Base-by-base conservation (phyloP, 441 rosid species). In the Populus hybrid region DNA sequence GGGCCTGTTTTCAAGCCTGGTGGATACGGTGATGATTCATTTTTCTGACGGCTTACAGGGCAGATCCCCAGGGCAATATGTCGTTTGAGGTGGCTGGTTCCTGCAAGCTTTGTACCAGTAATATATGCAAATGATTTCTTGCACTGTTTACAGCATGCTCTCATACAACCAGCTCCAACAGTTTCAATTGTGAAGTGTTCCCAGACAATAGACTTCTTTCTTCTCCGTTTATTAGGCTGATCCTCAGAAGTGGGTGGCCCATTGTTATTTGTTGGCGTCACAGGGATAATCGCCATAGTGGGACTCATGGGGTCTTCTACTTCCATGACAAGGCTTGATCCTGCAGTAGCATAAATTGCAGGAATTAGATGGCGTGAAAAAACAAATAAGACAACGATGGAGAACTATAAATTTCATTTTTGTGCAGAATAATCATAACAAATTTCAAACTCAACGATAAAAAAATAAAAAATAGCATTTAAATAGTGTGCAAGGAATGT, bases 61-160 rank as follows among this genome's bases (percentile, higher is more conserved):
- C 98, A 93, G 61, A 89, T 92, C 24, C 98, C 97, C 84, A 86
- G 70, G 61, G 92, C 85, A 83, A 95, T 91, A 77, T 95, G 99
- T 72, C 98, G 90, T 82, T 93, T 95, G 57, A 95, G 98, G 87
- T 95, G 98, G 87, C 99, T 95, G 5, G 99, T 95, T 19, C 98
- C 99, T 0, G 99, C 97, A 57, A 90, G 78, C 84, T 93, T 95
- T 70, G 91, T 81, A 78, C 97, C 97, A 53, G 89, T 91, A 35
- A 90, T 92, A 82, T 91, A 93, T 42, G 97, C 96, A 88, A 92
- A 95, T 0, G 92, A 86, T 85, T 88, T 88, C 81, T 91, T 90
- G 87, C 99, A 95, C 82, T 92, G 96, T 40, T 91, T 95, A 83
- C 99, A 95, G 78, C 83, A 87, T 70, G 97, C 99, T 87, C 92